These are phyloP conservation scores for Claviceps cyperi DNA, from an alignment of 2,329 filamentous ascomycete species.

Conservation along the genomic window DNA sequence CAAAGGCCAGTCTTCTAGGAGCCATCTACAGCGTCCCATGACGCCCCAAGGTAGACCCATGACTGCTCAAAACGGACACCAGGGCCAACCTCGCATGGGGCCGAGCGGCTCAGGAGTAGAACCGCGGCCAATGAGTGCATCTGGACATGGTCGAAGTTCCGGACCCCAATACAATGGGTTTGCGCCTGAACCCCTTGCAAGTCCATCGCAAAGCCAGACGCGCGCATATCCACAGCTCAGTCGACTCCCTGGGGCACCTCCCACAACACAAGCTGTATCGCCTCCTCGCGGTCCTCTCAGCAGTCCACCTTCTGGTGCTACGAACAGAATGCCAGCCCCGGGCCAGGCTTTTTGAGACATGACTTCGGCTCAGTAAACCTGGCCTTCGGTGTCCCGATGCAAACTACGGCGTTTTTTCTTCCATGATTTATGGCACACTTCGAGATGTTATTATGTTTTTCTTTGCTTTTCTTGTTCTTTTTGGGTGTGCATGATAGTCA, in stretches of 20 bases:
- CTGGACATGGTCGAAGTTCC: conserved; percentile 10
- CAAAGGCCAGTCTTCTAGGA: conserved; percentile 10
- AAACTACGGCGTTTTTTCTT: conserved; percentile 16
- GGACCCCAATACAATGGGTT: conserved; percentile 2
- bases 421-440: conserved; percentile 7
- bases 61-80: conserved; percentile 1
- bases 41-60: conserved; percentile 10
- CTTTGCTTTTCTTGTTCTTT: not conserved
- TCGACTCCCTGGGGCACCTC: conserved; percentile 30
- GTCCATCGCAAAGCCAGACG: conserved; percentile 27
- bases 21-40: conserved; percentile 21
- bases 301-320: conserved; percentile 26
- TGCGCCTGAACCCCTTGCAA: conserved; percentile 16
- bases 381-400: not conserved
- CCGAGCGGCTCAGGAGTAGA: no score
- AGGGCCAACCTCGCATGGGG: conserved; percentile 4
- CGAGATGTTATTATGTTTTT: not conserved
- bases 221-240: conserved; percentile 26
- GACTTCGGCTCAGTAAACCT: not conserved
- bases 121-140: no score
- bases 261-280: conserved; percentile 28
- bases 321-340: conserved; percentile 41
- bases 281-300: conserved; percentile 20
- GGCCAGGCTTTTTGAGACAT: conserved; percentile 33
- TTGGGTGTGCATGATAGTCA: not conserved